Conservation (phyloP, 2,329 filamentous ascomycete genomes). For the Phyllosticta paracitricarpa region DNA sequence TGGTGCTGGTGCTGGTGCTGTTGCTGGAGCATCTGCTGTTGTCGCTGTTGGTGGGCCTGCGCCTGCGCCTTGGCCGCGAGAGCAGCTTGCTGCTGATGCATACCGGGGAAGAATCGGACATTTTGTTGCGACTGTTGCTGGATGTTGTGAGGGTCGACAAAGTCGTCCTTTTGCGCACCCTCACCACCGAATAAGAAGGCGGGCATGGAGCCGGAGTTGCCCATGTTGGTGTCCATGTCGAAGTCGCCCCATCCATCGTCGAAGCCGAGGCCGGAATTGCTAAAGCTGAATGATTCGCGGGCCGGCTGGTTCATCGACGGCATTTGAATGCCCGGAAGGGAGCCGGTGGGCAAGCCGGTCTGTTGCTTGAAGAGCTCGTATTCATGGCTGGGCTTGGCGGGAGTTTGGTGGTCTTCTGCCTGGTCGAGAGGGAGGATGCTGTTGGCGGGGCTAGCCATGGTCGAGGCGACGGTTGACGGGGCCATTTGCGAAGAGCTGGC, state of each 20-base stretch:
- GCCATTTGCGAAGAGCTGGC: constrained; percentile 40
- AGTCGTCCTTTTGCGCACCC: constrained; percentile 38
- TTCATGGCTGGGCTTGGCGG: constrained; percentile 81
- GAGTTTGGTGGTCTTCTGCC: constrained; percentile 42
- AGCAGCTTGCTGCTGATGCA: constrained; percentile 82
- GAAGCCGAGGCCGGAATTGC: constrained; percentile 52
- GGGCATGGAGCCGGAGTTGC: constrained; percentile 38
- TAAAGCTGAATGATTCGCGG: constrained; percentile 31
- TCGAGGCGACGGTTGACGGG: constrained; percentile 39
- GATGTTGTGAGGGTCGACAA: constrained; percentile 65
- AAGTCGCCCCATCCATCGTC: constrained; percentile 51
- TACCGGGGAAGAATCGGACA: constrained; percentile 80
- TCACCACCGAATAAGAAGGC: constrained; percentile 53
- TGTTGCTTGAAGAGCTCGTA: constrained; percentile 95
- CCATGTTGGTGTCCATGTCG: constrained; percentile 59
- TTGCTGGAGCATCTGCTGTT: constrained; percentile 43
- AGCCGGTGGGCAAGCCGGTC: constrained; percentile 81
- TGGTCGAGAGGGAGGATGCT: constrained; percentile 41
- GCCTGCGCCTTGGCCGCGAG: constrained; percentile 23
- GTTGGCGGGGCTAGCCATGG: constrained; percentile 45
- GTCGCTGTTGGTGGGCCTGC: constrained; percentile 24
- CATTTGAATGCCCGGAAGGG: constrained; percentile 56
- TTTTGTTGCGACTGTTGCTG: constrained; percentile 48
- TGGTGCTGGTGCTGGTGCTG: constrained; percentile 40
- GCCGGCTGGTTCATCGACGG: constrained; percentile 33